These are phyloP conservation scores for Crucihimalaya himalaica DNA, from an alignment of 345 rosid genomes.

Conservation along the genomic window DNA sequence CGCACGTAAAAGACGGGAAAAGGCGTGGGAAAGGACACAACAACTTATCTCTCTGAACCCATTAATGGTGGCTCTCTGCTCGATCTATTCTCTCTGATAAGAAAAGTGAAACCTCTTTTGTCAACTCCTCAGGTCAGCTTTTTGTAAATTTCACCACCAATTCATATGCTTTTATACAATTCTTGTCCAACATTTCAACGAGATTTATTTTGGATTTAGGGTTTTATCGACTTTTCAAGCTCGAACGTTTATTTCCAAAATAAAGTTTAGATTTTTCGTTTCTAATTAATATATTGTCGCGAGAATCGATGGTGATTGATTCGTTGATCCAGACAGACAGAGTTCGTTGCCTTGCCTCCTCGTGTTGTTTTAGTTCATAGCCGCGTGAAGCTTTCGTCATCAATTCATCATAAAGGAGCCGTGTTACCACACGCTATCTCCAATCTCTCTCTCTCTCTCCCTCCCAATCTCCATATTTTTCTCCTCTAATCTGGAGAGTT, in stretches of 20 bases:
- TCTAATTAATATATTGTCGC: neutral
- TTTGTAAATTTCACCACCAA: neutral
- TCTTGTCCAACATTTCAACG: neutral
- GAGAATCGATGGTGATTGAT: constrained; percentile 36
- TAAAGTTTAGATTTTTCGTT: neutral
- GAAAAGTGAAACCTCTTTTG: neutral
- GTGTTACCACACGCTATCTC: constrained; percentile 54
- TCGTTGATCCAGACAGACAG: constrained; percentile 37
- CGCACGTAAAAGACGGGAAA: constrained; percentile 32
- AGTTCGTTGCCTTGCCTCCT: constrained; percentile 26
- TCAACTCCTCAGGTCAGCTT: constrained; percentile 31
- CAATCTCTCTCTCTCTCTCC: constrained; percentile 4
- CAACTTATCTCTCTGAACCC: neutral
- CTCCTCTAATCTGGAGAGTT: constrained; percentile 27
- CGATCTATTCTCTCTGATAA: constrained; percentile 22
- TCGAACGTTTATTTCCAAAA: neutral
- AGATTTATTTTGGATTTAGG: neutral
- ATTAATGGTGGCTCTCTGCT: constrained; percentile 33
- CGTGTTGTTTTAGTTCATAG: constrained; percentile 32
- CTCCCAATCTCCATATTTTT: constrained; percentile 35
- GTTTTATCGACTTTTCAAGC: neutral
- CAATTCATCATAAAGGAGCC: constrained; percentile 28
- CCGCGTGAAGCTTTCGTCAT: constrained; percentile 45
- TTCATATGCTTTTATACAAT: neutral
- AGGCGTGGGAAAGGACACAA: constrained; percentile 27